Base-by-base conservation (phyloP, 352 stramenopile species). In the Globisporangium barbulae region DNA sequence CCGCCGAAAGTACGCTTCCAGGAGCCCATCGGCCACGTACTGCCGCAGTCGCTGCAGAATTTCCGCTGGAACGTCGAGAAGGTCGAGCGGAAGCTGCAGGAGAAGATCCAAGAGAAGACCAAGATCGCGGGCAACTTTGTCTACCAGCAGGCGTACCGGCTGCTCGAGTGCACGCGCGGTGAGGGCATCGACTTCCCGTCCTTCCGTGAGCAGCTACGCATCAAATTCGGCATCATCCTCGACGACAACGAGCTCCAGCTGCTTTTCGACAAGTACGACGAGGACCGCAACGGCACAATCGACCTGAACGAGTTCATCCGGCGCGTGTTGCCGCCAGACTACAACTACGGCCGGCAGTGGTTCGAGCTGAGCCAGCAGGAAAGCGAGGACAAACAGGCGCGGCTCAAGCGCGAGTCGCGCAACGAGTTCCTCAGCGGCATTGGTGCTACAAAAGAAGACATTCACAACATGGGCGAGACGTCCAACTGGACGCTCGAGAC, bases 91-190 rank as follows among this genome's bases (percentile, higher is more conserved):
- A 91, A 92, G 62, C 68, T 94, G 41, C 85, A 91, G 68, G 83
- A 91, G 58, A 94, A 92, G 59, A 92, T 94, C 62, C 83, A 90
- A 58, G 85, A 94, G 72, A 89, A 90, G 65, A 94, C 83, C 66
- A 79, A 90, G 57, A 89, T 94, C 53, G 82, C 81, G 0, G 85
- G 85, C 53, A 94, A 94, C 37, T 94, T 92, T 59, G 81, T 92
- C 19, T 94, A 92, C 61, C 85, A 94, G 63, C 85, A 94, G 63
- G 85, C 85, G n/a, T 94, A 90, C 63, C 83, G 85, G 5, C 69
- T 94, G 35, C 76, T 94, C 13, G 85, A 92, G 65, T 81, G 78
- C 53, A 81, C 72, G 28, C 79, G 83, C n/a, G 83, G 81, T 30
- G 72, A 92, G 49, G 81, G 83, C 53, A 94, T 94, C 62, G 83